A percentile compares a stretch with the other conserved stretches of the same genome.
Evolutionary conservation across 2,329 filamentous ascomycete genomes (phyloP).

Genomic region (Botryotinia globosa): DNA sequence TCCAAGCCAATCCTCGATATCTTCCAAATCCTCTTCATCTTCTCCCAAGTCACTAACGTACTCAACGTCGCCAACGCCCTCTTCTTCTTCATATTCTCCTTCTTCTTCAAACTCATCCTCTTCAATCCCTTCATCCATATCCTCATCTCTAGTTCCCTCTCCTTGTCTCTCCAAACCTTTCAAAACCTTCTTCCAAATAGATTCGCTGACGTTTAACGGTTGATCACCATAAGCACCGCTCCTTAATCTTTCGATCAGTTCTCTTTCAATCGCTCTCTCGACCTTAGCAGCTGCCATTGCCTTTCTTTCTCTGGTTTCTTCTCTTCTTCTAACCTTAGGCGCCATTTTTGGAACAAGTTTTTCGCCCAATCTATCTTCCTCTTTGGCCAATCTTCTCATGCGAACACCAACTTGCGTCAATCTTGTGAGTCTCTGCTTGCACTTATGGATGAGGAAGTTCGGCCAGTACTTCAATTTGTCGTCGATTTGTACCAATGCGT

Average conservation of each 20-base stretch:
- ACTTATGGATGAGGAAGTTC: constrained; percentile 89
- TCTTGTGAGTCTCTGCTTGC: constrained; percentile 91
- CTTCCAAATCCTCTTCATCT: constrained; percentile 73
- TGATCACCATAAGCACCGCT: constrained; percentile 93
- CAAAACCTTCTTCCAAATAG: constrained; percentile 96
- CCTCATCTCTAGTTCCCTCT: constrained; percentile 77
- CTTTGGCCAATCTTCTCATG: constrained; percentile 75
- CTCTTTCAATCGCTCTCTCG: constrained; percentile 91
- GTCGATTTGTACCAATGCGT: constrained; percentile 85
- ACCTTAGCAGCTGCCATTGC: constrained; percentile 85
- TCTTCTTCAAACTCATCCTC: constrained; percentile 70
- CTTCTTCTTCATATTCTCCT: constrained; percentile 60
- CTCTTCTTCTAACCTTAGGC: constrained; percentile 79
- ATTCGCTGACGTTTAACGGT: constrained; percentile 91
- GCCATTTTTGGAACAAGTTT: constrained; percentile 83
- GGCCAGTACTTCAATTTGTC: constrained; percentile 88
- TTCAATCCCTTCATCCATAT: constrained; percentile 82
- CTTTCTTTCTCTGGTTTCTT: constrained; percentile 73
- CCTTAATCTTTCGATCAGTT: constrained; percentile 85
- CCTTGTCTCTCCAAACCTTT: constrained; percentile 84
- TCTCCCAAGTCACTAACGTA: constrained; percentile 91
- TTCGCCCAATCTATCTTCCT: constrained; percentile 88
- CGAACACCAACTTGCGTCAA: constrained; percentile 87
- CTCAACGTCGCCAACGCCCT: constrained; percentile 74
- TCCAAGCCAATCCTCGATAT: constrained; percentile 91